Base-by-base conservation (phyloP, 2,329 filamentous ascomycete genomes). In the Hortaea sp. region DNA sequence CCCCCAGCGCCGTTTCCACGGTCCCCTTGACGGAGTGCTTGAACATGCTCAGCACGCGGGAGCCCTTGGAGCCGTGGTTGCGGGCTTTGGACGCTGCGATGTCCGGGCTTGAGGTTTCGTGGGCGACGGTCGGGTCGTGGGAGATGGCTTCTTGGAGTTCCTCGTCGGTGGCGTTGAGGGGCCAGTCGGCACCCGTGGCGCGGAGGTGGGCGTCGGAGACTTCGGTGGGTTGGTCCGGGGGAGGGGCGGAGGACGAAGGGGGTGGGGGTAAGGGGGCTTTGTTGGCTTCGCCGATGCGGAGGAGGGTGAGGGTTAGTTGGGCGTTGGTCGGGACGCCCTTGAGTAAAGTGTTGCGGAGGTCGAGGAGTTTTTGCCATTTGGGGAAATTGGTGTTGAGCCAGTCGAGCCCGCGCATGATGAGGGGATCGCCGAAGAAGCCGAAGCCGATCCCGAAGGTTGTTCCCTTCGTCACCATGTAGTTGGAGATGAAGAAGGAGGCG, bases 281-380 rank as follows among this genome's bases (percentile, higher is more conserved):
- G 66, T 89, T 89, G 7, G 78, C 78, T 65, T 94, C 88, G 37
- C 86, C 87, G 29, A 90, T 80, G 5, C 88, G 83, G 7, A 94
- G 77, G 1, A 94, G 73, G 0, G 87, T 94, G 29, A 94, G 69
- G 0, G 86, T 81, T 12, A 94, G 76, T 59, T 94, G 88, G 3
- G 86, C 85, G 60, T 94, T 92, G 1, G 87, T 94, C 1, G 88
- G 88, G 0, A 92, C 81, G 2, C 86, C 85, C 59, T 84, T 86
- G 43, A 94, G 77, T 1, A 92, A 62, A 0, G 84, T 87, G 53
- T 88, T 88, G 49, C 83, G 76, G 7, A 88, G 66, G 57, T 88
- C 81, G 11, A 90, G 70, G 5, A 87, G 70, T 54, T 83, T 85
- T 57, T 85, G 74, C 86, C 86, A 92, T 54, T 81, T 69, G 1